A percentile compares a stretch with the other conserved stretches of the same genome.
Evolutionary conservation across 2,329 filamentous ascomycete genomes (phyloP).

Genomic region (Talaromyces rugulosus): DNA sequence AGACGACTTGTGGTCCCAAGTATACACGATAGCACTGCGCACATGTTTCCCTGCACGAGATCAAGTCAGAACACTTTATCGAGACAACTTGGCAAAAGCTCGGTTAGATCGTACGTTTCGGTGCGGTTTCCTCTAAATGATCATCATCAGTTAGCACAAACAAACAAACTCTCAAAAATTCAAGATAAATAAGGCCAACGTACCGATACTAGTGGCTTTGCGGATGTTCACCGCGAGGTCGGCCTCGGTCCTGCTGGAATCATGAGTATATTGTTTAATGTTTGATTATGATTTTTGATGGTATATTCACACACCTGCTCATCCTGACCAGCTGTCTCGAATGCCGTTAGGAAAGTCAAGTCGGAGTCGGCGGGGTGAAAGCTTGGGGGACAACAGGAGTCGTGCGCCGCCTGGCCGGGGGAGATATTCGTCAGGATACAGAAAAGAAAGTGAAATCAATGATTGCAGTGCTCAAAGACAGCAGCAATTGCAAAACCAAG

Average conservation of each 20-base stretch:
- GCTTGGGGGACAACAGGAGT: not conserved
- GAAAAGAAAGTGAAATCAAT: not conserved
- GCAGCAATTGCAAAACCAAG: not conserved
- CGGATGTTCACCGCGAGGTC: constrained; percentile 64
- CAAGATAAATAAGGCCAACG: constrained; percentile 15
- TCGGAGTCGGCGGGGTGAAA: constrained; percentile 19
- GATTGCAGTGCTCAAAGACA: not conserved
- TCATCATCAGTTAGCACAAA: constrained; percentile 12
- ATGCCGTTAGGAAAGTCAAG: constrained; percentile 13
- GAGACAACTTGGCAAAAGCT: not conserved
- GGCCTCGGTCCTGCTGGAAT: constrained; percentile 51
- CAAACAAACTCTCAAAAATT: not conserved
- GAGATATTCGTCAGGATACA: not conserved
- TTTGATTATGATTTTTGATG: not conserved
- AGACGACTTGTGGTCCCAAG: constrained; percentile 97
- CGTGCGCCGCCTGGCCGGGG: not conserved
- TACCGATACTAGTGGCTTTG: constrained; percentile 62
- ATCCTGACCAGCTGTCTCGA: constrained; percentile 53
- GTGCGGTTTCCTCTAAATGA: constrained; percentile 57
- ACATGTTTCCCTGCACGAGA: constrained; percentile 74
- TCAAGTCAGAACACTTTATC: constrained; percentile 1
- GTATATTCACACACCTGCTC: constrained; percentile 50
- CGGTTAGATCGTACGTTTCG: constrained; percentile 51
- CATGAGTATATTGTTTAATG: not conserved
- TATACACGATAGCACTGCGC: constrained; percentile 95